Conservation (phyloP, 2,329 filamentous ascomycete species). For the Diaporthe nobilis region DNA sequence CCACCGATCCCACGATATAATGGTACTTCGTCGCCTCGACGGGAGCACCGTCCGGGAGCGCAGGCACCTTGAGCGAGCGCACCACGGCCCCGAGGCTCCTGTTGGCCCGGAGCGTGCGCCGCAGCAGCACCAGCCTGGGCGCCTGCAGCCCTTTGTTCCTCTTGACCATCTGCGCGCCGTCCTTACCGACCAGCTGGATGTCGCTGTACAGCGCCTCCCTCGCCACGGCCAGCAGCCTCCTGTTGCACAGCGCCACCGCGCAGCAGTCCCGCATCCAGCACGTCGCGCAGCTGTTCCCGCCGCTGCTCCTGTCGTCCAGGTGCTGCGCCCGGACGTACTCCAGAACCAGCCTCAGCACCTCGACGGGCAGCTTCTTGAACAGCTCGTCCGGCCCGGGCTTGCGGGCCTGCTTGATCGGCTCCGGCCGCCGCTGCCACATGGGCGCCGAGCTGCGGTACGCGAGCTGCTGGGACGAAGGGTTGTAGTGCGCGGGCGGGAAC, state of each 20-base stretch:
- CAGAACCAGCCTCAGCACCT: conserved; percentile 71
- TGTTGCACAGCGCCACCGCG: conserved; percentile 63
- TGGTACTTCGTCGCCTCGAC: conserved; percentile 66
- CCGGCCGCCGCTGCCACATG: conserved; percentile 29
- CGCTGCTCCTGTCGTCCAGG: conserved; percentile 60
- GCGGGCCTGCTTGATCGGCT: conserved; percentile 50
- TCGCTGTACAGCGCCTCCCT: conserved; percentile 69
- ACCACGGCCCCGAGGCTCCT: conserved; percentile 68
- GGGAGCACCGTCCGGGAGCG: conserved; percentile 53
- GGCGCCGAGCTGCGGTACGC: conserved; percentile 13
- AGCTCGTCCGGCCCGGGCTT: conserved; percentile 63
- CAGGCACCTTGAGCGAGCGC: conserved; percentile 69
- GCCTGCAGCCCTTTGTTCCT: conserved; percentile 68
- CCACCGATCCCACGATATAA: conserved; percentile 70
- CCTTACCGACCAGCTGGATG: conserved; percentile 71
- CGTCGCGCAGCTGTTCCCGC: conserved; percentile 71
- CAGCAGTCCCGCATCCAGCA: conserved; percentile 76
- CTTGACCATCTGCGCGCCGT: conserved; percentile 69
- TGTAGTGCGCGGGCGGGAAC: conserved; percentile 16
- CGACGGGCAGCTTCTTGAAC: conserved; percentile 69
- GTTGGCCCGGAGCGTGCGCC: conserved; percentile 69
- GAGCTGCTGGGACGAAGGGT: conserved; percentile 33
- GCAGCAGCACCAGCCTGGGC: conserved; percentile 68
- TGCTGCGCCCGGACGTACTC: conserved; percentile 67
- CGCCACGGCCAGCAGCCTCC: conserved; percentile 67